A percentile compares a stretch with the other conserved stretches of the same genome.
Evolutionary conservation across 225 moss, liverwort and hornwort species (phyloP).

Genomic region (Climacium dendroides): DNA sequence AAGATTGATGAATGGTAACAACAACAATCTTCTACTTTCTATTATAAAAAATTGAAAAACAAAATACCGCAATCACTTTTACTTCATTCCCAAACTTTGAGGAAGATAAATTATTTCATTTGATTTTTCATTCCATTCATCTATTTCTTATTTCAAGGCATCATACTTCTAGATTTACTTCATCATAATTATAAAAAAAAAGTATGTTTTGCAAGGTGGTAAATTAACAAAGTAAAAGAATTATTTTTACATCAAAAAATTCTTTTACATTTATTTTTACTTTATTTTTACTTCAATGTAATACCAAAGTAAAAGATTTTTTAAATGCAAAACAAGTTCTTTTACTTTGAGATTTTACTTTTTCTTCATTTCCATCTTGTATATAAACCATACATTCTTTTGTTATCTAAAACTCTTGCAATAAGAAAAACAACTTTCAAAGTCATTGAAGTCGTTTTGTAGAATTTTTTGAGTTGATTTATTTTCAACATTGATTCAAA

Average conservation of each 20-base stretch:
- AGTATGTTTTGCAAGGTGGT: not conserved
- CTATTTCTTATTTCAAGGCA: not conserved
- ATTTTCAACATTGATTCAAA: not conserved
- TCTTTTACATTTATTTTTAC: not conserved
- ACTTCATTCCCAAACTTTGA: not conserved
- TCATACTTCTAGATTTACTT: not conserved
- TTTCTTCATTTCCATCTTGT: not conserved
- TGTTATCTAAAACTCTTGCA: no score
- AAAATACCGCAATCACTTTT: not conserved
- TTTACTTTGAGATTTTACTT: not conserved
- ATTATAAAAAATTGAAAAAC: not conserved
- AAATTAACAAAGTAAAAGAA: not conserved
- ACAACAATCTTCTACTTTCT: no score
- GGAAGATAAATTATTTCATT: not conserved
- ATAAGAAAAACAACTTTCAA: not conserved
- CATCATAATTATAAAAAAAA: not conserved
- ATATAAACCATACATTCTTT: not conserved
- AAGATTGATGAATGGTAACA: not conserved
- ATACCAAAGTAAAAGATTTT: not conserved
- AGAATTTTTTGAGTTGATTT: not conserved
- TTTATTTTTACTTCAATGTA: not conserved
- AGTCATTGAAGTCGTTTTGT: not conserved
- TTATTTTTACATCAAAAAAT: not conserved
- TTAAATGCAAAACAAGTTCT: not conserved
- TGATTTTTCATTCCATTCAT: not conserved